Conservation (phyloP, 2,329 filamentous ascomycete genomes). For the Chaetomium globosum region DNA sequence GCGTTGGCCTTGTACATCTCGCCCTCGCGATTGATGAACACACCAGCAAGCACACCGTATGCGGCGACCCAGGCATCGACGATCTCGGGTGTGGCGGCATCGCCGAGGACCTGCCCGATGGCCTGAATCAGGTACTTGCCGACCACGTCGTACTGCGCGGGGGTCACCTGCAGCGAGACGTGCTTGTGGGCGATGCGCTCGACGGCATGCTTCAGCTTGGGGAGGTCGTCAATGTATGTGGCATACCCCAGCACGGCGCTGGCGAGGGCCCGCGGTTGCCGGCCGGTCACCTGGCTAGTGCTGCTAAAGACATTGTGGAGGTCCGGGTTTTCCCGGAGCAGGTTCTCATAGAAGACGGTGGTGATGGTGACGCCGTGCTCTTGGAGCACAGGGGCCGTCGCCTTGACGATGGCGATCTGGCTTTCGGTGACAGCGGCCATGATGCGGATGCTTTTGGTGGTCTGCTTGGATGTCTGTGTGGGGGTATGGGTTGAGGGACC, state of each 20-base stretch:
- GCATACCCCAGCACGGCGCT: conserved; percentile 70
- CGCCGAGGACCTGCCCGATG: conserved; percentile 68
- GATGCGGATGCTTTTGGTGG: conserved; percentile 13
- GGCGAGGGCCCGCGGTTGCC: conserved; percentile 64
- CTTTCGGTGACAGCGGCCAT: conserved; percentile 54
- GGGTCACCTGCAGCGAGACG: conserved; percentile 66
- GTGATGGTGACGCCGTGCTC: conserved; percentile 71
- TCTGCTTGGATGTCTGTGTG: neutral
- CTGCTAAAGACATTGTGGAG: conserved; percentile 72
- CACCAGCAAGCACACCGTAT: conserved; percentile 71
- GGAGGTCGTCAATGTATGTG: conserved; percentile 66
- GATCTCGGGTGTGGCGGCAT: conserved; percentile 65
- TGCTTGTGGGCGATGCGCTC: conserved; percentile 71
- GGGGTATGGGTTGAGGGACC: neutral
- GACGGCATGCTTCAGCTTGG: conserved; percentile 55
- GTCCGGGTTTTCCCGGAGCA: conserved; percentile 65
- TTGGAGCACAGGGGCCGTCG: conserved; percentile 71
- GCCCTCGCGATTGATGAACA: conserved; percentile 68
- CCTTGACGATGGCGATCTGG: conserved; percentile 73
- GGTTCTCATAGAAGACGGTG: conserved; percentile 68
- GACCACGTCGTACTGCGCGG: conserved; percentile 71
- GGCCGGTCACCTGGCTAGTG: conserved; percentile 63
- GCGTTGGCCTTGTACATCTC: conserved; percentile 60
- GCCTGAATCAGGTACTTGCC: conserved; percentile 69
- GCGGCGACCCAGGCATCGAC: conserved; percentile 71